Conservation (phyloP, 805 yeast species). For the Metschnikowia lachancei region DNA sequence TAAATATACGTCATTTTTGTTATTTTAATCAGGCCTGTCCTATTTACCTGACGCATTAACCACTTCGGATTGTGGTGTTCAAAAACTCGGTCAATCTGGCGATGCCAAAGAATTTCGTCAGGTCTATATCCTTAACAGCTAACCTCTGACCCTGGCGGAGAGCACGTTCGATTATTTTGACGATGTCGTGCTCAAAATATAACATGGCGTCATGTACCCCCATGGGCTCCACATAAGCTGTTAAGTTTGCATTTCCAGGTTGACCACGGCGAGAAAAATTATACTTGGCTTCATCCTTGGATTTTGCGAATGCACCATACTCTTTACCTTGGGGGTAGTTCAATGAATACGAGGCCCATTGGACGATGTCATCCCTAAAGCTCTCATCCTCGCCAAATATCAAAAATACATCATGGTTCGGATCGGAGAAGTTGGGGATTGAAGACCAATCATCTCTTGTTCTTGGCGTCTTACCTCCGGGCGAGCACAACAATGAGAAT, state of each 20-base stretch:
- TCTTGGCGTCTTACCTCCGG: slow-evolving; percentile 27
- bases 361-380: slow-evolving; percentile 39
- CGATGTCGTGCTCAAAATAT: slow-evolving; percentile 17
- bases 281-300: slow-evolving; percentile 20
- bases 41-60: too few species aligned
- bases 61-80: slow-evolving; percentile 10
- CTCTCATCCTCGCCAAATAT: slow-evolving; percentile 42
- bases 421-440: slow-evolving; percentile 31
- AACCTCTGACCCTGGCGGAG: slow-evolving; percentile 10
- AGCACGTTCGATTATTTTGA: slow-evolving; percentile 3
- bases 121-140: slow-evolving; percentile 14
- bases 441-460: slow-evolving; percentile 30
- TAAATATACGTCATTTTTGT: too few species aligned
- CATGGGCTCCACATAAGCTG: slow-evolving; percentile 17
- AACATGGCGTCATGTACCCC: slow-evolving; percentile 23
- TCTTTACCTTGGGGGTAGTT: slow-evolving; percentile 25
- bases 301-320: slow-evolving; percentile 29
- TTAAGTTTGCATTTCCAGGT: slow-evolving; percentile 22
- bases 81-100: slow-evolving; percentile 16
- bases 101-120: slow-evolving; percentile 15
- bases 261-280: slow-evolving; percentile 21
- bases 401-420: slow-evolving; percentile 28
- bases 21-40: too few species aligned
- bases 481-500: slow-evolving; percentile 22
- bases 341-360: slow-evolving; percentile 35